A percentile compares a stretch with the other conserved stretches of the same genome.
Evolutionary conservation across 129 eudicot genomes (phyloP).

Genomic region (Helianthus tuberosus): DNA sequence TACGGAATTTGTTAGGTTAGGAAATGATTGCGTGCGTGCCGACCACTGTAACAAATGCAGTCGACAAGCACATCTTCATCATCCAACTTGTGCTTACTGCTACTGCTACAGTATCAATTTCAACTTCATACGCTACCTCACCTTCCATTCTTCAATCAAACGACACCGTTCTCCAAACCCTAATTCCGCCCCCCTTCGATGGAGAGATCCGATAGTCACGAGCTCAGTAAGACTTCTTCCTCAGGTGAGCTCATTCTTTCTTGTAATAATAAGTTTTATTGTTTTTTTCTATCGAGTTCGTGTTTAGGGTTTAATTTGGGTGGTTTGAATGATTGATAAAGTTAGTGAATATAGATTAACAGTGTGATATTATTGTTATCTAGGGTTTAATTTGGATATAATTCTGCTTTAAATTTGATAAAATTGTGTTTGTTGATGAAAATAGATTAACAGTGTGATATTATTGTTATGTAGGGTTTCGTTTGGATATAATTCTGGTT

Average conservation of each 20-base stretch:
- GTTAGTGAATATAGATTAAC: background rate
- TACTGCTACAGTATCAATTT: constrained; percentile 13
- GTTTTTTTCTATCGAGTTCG: constrained; percentile 1
- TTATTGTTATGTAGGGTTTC: no score
- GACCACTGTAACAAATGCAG: constrained; percentile 16
- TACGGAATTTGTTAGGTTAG: constrained; percentile 4
- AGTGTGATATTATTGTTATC: constrained; percentile 10
- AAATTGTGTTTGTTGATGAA: constrained; percentile 16
- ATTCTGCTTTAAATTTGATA: background rate
- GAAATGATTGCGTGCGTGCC: constrained; percentile 14
- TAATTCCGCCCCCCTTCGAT: constrained; percentile 5
- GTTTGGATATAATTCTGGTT: no score
- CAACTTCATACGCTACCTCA: constrained; percentile 28
- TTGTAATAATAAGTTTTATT: background rate
- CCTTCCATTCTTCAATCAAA: constrained; percentile 21
- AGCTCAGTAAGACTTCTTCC: constrained; percentile 1
- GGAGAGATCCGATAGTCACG: constrained; percentile 38
- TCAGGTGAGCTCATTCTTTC: constrained; percentile 24
- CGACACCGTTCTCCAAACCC: constrained; percentile 28
- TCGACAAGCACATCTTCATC: background rate
- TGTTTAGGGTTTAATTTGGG: constrained; percentile 17
- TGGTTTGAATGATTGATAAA: constrained; percentile 8
- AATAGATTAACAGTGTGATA: no score
- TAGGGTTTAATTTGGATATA: constrained; percentile 12
- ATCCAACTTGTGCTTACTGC: background rate